These are phyloP conservation scores for Akebia trifoliata DNA, from an alignment of 164 flowering plant genomes.

Conservation along the genomic window DNA sequence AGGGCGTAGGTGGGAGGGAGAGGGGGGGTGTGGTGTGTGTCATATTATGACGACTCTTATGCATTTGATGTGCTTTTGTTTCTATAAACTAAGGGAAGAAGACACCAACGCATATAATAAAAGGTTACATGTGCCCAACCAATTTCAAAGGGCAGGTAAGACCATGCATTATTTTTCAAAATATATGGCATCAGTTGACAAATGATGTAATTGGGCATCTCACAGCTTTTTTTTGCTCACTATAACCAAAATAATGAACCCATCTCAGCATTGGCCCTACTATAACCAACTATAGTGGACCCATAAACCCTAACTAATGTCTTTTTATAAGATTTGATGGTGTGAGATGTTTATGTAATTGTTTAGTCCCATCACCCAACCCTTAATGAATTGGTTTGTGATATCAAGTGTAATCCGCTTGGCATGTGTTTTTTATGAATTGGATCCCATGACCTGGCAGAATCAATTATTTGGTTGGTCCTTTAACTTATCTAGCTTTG, in stretches of 20 bases:
- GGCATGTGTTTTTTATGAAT: constrained; percentile 5
- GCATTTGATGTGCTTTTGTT: no score
- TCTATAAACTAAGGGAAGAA: no score
- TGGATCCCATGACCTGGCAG: background rate
- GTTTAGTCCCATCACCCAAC: background rate
- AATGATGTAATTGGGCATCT: background rate
- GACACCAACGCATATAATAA: no score
- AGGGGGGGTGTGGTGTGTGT: no score
- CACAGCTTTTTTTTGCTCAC: background rate
- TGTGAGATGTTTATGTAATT: no score
- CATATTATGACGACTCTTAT: no score
- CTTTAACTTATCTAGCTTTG: background rate
- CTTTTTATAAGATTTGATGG: no score
- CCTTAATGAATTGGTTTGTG: background rate
- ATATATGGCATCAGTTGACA: no score
- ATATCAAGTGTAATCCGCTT: background rate
- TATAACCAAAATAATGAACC: background rate
- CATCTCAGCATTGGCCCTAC: background rate
- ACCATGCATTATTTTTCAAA: background rate
- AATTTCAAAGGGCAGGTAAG: background rate
- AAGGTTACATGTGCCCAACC: background rate
- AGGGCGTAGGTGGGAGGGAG: no score
- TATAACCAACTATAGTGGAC: constrained; percentile 1
- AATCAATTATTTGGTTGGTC: background rate
- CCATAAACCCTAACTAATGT: background rate